Evolutionary conservation across 371 early-diverging fungal genomes (phyloP).

Genomic region (Mucor circinelloides): DNA sequence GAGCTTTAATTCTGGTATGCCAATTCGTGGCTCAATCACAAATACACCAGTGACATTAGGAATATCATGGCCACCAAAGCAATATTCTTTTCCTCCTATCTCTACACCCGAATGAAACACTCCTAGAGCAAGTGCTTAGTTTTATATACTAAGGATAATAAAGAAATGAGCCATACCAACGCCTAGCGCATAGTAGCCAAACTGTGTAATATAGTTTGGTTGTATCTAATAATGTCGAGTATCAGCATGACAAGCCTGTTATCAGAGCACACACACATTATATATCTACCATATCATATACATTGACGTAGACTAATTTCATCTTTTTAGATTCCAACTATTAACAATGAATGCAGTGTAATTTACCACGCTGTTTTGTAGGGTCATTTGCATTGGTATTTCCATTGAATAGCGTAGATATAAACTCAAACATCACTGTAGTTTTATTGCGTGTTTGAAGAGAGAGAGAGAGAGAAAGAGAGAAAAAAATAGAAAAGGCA

Average conservation of each 20-base stretch:
- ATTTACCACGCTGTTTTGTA: slow-evolving; percentile 12
- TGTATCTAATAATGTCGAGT: slow-evolving; percentile 24
- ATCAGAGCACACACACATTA: too few species aligned
- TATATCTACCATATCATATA: slow-evolving; percentile 7
- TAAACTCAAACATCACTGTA: slow-evolving; percentile 6
- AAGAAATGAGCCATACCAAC: slow-evolving; percentile 31
- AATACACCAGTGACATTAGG: slow-evolving; percentile 58
- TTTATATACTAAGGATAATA: background rate
- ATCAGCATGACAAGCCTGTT: too few species aligned
- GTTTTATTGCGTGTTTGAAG: too few species aligned
- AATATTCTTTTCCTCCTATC: slow-evolving; percentile 55
- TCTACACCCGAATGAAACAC: slow-evolving; percentile 64
- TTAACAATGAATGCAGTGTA: background rate
- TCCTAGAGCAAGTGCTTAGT: slow-evolving; percentile 24
- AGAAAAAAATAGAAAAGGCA: background rate
- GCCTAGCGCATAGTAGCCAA: slow-evolving; percentile 56
- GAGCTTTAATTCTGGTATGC: slow-evolving; percentile 53
- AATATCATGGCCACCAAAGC: slow-evolving; percentile 60
- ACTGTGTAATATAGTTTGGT: slow-evolving; percentile 40
- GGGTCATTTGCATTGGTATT: background rate
- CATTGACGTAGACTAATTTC: slow-evolving; percentile 12
- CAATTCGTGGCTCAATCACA: slow-evolving; percentile 51
- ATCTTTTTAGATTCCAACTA: background rate
- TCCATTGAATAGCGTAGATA: slow-evolving; percentile 2
- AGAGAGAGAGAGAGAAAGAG: background rate